A percentile compares a stretch with the other conserved stretches of the same genome.
Evolutionary conservation across 2,329 filamentous ascomycete genomes (phyloP).

Genomic region (Eutypella sp.): DNA sequence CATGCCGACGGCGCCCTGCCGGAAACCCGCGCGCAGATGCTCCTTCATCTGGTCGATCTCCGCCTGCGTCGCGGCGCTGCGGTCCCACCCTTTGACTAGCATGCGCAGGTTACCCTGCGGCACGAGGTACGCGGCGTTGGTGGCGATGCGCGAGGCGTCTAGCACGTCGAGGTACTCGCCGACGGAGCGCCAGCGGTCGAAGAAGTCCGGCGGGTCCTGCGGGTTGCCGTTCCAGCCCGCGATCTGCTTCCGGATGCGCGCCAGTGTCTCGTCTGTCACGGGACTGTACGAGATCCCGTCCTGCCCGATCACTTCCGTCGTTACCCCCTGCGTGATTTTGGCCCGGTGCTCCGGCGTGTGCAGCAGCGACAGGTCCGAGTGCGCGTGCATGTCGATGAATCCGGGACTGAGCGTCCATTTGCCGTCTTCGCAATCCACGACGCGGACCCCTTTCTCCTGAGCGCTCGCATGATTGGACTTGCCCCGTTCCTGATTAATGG

Average conservation of each 20-base stretch:
- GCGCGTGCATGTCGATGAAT: conserved; percentile 1
- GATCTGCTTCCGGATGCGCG: not conserved
- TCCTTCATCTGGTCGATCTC: not conserved
- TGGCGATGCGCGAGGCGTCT: not conserved
- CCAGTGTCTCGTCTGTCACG: not conserved
- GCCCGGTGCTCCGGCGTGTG: not conserved
- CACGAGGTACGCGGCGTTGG: not conserved
- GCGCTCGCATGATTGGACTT: not conserved
- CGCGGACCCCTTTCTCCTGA: not conserved
- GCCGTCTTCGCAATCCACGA: not conserved
- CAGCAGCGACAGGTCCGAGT: not conserved
- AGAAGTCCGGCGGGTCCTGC: not conserved
- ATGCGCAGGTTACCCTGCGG: conserved; percentile 1
- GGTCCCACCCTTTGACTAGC: not conserved
- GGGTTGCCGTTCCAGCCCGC: not conserved
- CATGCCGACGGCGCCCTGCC: not conserved
- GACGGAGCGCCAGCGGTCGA: not conserved
- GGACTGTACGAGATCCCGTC: not conserved
- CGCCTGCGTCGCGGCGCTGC: not conserved
- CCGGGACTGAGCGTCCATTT: not conserved
- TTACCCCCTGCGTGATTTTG: not conserved
- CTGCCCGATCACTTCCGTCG: not conserved
- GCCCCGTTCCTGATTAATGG: not conserved
- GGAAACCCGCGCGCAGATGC: not conserved
- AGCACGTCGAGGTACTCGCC: not conserved